Percentiles rank a stretch among this genome's conserved stretches.
Conservation (phyloP, 108 stramenopile species). For the Fistulifera solaris region DNA sequence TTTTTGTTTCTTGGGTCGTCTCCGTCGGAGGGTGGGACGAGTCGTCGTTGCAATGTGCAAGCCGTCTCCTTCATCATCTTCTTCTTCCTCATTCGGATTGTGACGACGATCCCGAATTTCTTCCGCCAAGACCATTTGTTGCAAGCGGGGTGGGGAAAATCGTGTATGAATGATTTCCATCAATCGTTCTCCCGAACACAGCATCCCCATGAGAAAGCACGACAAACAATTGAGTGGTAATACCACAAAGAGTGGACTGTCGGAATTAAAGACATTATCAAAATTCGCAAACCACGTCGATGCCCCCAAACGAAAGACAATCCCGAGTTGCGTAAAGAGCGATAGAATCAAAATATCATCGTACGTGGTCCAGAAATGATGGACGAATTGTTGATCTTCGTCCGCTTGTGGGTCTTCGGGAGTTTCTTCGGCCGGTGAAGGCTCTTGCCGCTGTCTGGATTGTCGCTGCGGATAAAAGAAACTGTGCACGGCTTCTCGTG, state of each 20-base stretch:
- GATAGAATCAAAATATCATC: conserved; percentile 71
- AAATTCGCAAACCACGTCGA: conserved; percentile 58
- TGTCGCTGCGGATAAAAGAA: conserved; percentile 43
- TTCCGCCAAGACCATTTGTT: conserved; percentile 24
- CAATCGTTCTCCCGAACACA: conserved; percentile 55
- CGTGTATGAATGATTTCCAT: conserved; percentile 42
- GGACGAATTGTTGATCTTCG: conserved; percentile 34
- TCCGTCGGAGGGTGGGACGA: conserved; percentile 2
- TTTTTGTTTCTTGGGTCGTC: conserved; percentile 6
- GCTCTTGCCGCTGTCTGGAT: too few relatives aligned
- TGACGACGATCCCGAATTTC: not conserved
- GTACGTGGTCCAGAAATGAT: conserved; percentile 66
- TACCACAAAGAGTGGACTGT: conserved; percentile 62
- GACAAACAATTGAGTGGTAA: conserved; percentile 66
- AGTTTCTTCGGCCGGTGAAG: too few relatives aligned
- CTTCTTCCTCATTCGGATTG: conserved; percentile 3
- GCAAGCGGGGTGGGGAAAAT: conserved; percentile 28
- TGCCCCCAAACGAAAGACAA: conserved; percentile 52
- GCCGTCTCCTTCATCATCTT: conserved; percentile 5
- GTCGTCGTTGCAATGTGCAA: not conserved
- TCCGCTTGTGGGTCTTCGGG: conserved; percentile 9
- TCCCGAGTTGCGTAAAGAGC: conserved; percentile 64
- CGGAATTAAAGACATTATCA: conserved; percentile 46
- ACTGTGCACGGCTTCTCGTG: conserved; percentile 25
- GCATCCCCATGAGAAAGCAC: conserved; percentile 67